Conservation (phyloP, 495 filamentous ascomycete species). For the Geoglossum glabrum region DNA sequence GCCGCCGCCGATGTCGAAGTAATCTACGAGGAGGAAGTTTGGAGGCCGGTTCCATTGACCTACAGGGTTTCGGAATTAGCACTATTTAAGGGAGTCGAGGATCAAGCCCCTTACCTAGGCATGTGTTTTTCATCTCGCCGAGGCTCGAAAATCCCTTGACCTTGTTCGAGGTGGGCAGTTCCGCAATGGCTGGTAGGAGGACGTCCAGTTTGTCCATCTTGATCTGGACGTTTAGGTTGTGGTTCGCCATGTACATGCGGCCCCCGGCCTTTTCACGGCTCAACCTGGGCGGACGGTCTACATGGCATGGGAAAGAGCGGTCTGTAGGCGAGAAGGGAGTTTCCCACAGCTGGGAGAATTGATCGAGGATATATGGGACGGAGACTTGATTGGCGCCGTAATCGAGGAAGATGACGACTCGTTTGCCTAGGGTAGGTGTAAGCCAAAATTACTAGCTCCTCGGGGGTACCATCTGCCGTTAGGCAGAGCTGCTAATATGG, state of each 20-base stretch:
- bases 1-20: constrained; percentile 65
- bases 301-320: constrained; percentile 34
- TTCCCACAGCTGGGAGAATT: constrained; percentile 48
- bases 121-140: constrained; percentile 45
- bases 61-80: constrained; percentile 1
- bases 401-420: constrained; percentile 51
- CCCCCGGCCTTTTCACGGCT: constrained; percentile 27
- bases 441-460: not conserved
- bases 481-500: constrained; percentile 13
- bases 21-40: constrained; percentile 79
- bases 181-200: constrained; percentile 54
- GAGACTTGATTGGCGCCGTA: constrained; percentile 65
- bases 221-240: constrained; percentile 68
- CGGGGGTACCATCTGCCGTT: not conserved
- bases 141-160: constrained; percentile 59
- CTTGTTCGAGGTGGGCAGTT: constrained; percentile 50
- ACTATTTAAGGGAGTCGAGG: too few relatives aligned
- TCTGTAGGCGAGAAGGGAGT: constrained; percentile 45
- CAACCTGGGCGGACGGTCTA: constrained; percentile 40
- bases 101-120: constrained; percentile 31
- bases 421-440: constrained; percentile 20
- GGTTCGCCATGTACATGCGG: constrained; percentile 76
- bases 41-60: constrained; percentile 49
- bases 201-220: constrained; percentile 35
- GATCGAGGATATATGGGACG: constrained; percentile 46